Evolutionary conservation across 495 filamentous ascomycete genomes (phyloP), one percentile per base, ranked within the genome.

Genomic region (Letharia lupina): DNA sequence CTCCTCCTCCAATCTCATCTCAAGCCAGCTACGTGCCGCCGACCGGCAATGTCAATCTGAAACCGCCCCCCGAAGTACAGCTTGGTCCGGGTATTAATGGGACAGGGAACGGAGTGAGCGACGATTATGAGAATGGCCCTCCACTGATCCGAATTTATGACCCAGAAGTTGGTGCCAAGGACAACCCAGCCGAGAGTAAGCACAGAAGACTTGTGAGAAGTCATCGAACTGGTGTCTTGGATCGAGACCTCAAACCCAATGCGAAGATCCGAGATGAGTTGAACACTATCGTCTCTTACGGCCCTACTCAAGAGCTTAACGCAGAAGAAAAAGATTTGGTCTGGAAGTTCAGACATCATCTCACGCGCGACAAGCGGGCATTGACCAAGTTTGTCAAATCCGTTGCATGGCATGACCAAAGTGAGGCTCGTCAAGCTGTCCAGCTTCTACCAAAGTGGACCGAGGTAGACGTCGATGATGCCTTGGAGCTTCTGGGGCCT

Each of bases 311-410:
- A 64, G 84, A 88, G 39, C 82, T 99, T 10, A 89, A 85, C 6
- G 82, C 89, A 0, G 91, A 96, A 70, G 95, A 99, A 70, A 96
- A 96, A 71, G 95, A 99, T 74, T 80, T 96, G 15, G 82, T 99
- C 41, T 99, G 94, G 94, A 91, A 93, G 69, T 99, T 97, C 78
- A 82, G 94, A 60, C 94, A 96, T 74, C 91, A 96, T 73, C 75
- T 99, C 9, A 93, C 91, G 0, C 83, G 91, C 47, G 92, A 99
- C 70, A 98, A 98, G 76, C 83, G 90, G 67, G 94, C 93, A 3
- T 79, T 98, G 48, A 97, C 94, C 33, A 99, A 99, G 71, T 96
- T 99, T 68, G 91, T 97, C 70, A 98, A 98, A 75, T 95, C 91
- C 2, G 93, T 96, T 45, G 89, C 91, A 63, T 99, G 94, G 94